Base-by-base conservation (phyloP, 225 moss, liverwort and hornwort genomes). In the Sphagnum contortum region DNA sequence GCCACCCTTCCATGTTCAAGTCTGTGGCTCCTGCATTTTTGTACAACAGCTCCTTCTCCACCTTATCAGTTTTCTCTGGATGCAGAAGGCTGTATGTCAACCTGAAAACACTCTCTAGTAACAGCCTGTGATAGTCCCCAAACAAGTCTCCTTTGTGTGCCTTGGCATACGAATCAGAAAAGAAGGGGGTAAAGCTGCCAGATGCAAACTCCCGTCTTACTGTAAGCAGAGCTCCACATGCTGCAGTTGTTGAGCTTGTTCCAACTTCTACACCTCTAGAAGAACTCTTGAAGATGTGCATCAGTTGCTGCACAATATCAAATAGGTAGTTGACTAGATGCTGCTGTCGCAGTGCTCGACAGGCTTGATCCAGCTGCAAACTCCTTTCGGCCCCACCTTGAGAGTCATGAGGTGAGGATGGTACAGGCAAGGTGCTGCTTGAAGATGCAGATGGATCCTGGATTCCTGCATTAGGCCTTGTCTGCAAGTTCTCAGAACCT, bases 1-100 rank as follows among this genome's bases (percentile, higher is more conserved):
- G 98, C 98, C 98, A 99, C 8, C 87, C 93, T 69, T 99, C 98
- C 72, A 99, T 74, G 67, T 89, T 99, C 82, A 93, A 71, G 72
- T 99, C 98, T 48, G 84, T 68, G 60, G 70, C 72, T 49, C 78
- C 69, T 57, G 77, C 72, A 65, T 77, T 77, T 79, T 75, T 91
- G 55, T 81, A 83, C n/a, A 82, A 68, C 69, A 82, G 98, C 61
- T 93, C 98, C 75, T 86, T 93, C 63, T 99, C 98, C 6, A 71
- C 71, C 82, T 91, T 99, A 12, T 98, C 96, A 68, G 87, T 80
- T 65, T 93, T 98, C 76, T 99, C 98, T 2, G 98, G 93, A 65
- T 93, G 93, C 64, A 99, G 87, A 47, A 99, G 93, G 78, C 89
- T 91, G 73, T 99, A 93, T 57, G 98, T 93, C 66, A 99, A 74